Conservation (phyloP, 78 protist genomes). For the Monosiga brevicollis region DNA sequence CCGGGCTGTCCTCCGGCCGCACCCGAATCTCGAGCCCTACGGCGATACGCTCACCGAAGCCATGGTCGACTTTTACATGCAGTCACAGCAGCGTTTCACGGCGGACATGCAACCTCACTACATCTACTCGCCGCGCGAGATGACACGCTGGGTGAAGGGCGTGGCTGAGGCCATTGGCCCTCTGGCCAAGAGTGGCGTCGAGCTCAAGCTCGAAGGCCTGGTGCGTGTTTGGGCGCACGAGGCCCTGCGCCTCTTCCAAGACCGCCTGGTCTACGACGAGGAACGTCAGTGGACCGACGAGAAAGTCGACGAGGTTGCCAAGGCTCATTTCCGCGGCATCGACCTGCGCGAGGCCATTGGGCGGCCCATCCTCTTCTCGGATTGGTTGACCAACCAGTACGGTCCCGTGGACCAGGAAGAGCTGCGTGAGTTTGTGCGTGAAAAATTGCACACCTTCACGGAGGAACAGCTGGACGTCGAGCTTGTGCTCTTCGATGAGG, state of each 20-base stretch:
- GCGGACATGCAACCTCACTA: constrained; percentile 76
- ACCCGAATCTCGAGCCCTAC: constrained; percentile 47
- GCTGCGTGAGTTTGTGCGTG: constrained; percentile 68
- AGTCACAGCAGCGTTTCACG: constrained; percentile 58
- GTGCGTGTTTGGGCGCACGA: constrained; percentile 93
- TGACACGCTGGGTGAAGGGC: constrained; percentile 92
- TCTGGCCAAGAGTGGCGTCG: constrained; percentile 28
- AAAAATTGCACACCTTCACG: constrained; percentile 61
- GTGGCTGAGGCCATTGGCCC: constrained; percentile 35
- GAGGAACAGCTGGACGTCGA: constrained; percentile 22
- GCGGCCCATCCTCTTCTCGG: constrained; percentile 85
- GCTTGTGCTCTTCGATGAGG: constrained; percentile 75
- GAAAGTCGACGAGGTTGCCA: constrained; percentile 52
- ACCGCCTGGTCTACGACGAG: constrained; percentile 75
- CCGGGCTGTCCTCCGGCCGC: constrained; percentile 71
- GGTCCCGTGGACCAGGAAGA: constrained; percentile 50
- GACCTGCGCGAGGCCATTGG: constrained; percentile 26
- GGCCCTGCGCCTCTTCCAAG: constrained; percentile 94
- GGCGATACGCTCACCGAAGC: constrained; percentile 79
- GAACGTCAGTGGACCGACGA: constrained; percentile 38
- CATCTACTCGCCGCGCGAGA: constrained; percentile 93
- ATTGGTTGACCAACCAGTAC: constrained; percentile 75
- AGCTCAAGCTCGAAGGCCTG: constrained; percentile 48
- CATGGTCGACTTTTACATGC: constrained; percentile 83
- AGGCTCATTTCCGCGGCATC: constrained; percentile 57